These are phyloP conservation scores for Knoxia roxburghii DNA, from an alignment of 257 asterid genomes.

Conservation along the genomic window DNA sequence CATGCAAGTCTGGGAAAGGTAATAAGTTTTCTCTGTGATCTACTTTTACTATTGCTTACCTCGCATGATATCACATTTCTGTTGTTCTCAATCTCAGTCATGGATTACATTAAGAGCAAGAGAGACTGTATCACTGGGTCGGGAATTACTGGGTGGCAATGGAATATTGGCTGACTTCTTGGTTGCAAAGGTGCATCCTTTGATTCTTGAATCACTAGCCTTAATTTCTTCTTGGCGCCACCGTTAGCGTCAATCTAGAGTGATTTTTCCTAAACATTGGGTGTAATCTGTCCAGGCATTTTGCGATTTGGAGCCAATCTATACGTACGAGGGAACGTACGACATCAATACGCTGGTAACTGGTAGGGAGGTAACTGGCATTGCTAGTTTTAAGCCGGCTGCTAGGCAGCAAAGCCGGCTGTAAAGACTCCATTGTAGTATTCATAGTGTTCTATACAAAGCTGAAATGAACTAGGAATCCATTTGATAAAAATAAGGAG, in stretches of 20 bases:
- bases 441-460: background rate
- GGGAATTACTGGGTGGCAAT: constrained; percentile 91
- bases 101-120: constrained; percentile 78
- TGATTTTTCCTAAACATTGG: background rate
- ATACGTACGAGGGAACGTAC: constrained; percentile 91
- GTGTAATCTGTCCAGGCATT: constrained; percentile 50
- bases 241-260: too few relatives aligned
- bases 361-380: constrained; percentile 86
- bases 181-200: constrained; percentile 67
- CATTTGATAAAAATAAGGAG: too few relatives aligned
- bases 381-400: constrained; percentile 79
- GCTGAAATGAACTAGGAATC: too few relatives aligned
- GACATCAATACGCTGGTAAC: constrained; percentile 93
- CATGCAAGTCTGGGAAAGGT: constrained; percentile 99
- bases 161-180: constrained; percentile 74
- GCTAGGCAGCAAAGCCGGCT: constrained; percentile 63
- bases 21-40: constrained; percentile 9
- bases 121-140: constrained; percentile 82
- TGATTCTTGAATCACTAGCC: background rate
- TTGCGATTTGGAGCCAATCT: constrained; percentile 95
- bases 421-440: constrained; percentile 16
- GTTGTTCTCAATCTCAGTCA: constrained; percentile 39
- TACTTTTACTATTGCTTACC: background rate
- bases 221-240: background rate
- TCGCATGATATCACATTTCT: background rate